Conservation (phyloP, 2,329 filamentous ascomycete genomes). For the Massarina eburnea region DNA sequence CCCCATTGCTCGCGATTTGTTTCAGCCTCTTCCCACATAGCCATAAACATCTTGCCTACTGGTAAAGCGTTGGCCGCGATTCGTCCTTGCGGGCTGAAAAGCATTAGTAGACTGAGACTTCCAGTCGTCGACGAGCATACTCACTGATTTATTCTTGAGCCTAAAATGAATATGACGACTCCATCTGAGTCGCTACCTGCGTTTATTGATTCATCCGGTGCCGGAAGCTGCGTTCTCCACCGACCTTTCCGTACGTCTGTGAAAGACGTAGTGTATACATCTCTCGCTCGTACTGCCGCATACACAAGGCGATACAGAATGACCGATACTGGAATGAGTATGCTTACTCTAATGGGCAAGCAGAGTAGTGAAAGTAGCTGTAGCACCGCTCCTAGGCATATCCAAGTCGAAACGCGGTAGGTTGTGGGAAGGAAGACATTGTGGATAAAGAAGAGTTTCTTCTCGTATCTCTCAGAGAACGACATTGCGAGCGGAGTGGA, state of each 20-base stretch:
- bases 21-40: slow-evolving; percentile 5
- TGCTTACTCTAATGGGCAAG: neutral
- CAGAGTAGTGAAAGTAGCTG: neutral
- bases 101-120: neutral
- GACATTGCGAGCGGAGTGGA: neutral
- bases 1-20: slow-evolving; percentile 1
- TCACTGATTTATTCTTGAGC: slow-evolving; percentile 1
- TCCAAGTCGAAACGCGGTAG: slow-evolving; percentile 4
- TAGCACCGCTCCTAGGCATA: neutral
- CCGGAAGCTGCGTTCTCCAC: neutral
- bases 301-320: neutral
- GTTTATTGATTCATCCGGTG: neutral
- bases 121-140: neutral
- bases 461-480: neutral
- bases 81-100: slow-evolving; percentile 1
- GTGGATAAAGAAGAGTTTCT: neutral
- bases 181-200: neutral
- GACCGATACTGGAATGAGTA: neutral
- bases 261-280: neutral
- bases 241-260: neutral
- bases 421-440: neutral
- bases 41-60: neutral
- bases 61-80: neutral
- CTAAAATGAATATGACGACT: slow-evolving; percentile 1
- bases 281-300: neutral